Evolutionary conservation across 345 rosid genomes (phyloP).

Genomic region (Erucastrum elatum): DNA sequence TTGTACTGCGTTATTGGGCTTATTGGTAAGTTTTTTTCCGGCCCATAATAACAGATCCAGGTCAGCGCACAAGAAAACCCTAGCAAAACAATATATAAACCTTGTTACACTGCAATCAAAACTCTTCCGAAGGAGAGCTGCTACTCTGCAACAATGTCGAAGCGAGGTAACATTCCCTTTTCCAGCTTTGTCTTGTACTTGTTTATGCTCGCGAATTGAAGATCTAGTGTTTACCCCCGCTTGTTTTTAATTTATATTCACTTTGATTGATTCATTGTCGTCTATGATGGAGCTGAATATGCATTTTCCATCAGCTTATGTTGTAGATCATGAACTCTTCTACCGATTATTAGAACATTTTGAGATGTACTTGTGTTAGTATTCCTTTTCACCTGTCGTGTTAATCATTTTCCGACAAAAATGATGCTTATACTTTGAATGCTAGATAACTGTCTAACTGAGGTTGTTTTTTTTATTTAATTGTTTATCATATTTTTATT

Average conservation of each 20-base stretch:
- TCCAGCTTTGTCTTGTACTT: neutral
- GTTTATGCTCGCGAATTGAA: neutral
- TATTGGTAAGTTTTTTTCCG: neutral
- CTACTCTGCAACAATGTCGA: slow-evolving; percentile 41
- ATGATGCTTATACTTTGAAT: no score
- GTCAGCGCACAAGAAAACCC: slow-evolving; percentile 30
- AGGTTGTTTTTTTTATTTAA: no score
- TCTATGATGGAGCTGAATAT: neutral
- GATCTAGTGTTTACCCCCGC: neutral
- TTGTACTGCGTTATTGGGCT: neutral
- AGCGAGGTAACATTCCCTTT: slow-evolving; percentile 36
- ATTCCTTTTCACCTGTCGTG: neutral
- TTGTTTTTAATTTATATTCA: neutral
- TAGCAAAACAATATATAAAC: slow-evolving; percentile 28
- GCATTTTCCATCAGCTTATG: neutral
- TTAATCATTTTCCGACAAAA: no score
- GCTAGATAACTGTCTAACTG: no score
- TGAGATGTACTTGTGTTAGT: neutral
- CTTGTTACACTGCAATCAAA: slow-evolving; percentile 8
- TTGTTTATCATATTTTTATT: no score
- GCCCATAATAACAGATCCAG: slow-evolving; percentile 12
- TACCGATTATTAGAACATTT: neutral
- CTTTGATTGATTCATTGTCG: neutral
- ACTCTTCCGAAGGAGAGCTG: slow-evolving; percentile 27
- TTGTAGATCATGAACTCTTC: neutral